Base-by-base conservation (phyloP, 2,329 filamentous ascomycete species). In the Sporothrix brasiliensis region DNA sequence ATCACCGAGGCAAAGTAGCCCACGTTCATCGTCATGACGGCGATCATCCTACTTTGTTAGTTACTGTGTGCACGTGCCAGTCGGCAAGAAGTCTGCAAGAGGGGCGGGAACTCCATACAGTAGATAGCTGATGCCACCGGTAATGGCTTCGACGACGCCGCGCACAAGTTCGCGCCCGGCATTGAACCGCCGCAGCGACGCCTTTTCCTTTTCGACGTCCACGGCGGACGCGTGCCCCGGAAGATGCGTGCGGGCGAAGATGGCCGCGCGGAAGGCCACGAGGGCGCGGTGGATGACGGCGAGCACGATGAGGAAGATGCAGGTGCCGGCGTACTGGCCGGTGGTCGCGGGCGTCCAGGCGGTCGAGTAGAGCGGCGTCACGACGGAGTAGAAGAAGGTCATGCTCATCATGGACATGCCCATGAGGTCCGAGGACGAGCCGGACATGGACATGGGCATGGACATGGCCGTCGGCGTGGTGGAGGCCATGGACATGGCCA, bases 1-100 rank as follows among this genome's bases (percentile, higher is more conserved):
- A 95, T 84, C 6, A 93, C 84, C 0, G 90, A 91, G 56, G 92
- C 79, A 78, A 93, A 93, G 77, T 93, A 94, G 16, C 91, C 91
- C n/a, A 93, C 85, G 75, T 94, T 93, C 81, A 91, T 87, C 0
- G 91, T 92, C 91, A 94, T 97, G 77, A 96, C 91, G 19, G 91
- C 92, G 81, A 97, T 82, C 93, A 97, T 97, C 71, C 93, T 97
- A 60, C 5, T 19, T 4, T 27, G 49, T 67, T n/a, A 41, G 63
- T 27, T 1, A 24, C 3, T 9, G 5, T 16, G 34, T 34, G 4
- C 34, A 7, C 6, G 1, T 34, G 34, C 34, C 4, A 7, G 34
- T 34, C 30, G 30, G 30, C 4, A 34, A 24, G 24, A 24, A 24
- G 24, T 30, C 27, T 4, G 27, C 27, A 34, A 34, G 34, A 34